Conservation (phyloP, 208 protist genomes). For the Wallacemonas sp. region DNA sequence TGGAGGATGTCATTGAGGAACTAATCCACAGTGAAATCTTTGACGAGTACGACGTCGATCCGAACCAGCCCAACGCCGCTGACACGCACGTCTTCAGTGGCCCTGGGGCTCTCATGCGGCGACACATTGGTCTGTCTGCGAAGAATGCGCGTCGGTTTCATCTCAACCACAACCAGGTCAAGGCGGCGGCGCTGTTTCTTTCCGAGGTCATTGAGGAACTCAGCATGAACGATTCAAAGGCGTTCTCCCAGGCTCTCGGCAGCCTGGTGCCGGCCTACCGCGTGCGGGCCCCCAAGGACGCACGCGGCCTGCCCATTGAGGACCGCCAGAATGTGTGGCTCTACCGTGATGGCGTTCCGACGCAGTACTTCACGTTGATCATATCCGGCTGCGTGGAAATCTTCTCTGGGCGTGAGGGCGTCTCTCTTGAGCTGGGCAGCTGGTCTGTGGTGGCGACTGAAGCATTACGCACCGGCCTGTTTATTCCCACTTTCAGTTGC, state of each 20-base stretch:
- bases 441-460: constrained; percentile 82
- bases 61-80: constrained; percentile 19
- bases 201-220: constrained; percentile 81
- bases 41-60: constrained; percentile 94
- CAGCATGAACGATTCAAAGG: constrained; percentile 39
- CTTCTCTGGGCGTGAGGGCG: constrained; percentile 81
- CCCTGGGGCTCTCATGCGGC: constrained; percentile 25
- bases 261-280: constrained; percentile 64
- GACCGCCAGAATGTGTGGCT: constrained; percentile 91
- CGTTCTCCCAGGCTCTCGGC: constrained; percentile 53
- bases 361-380: constrained; percentile 82
- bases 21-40: constrained; percentile 97
- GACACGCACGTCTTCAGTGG: not conserved
- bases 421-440: constrained; percentile 79
- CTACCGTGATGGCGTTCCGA: constrained; percentile 78
- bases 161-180: constrained; percentile 81
- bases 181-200: constrained; percentile 80
- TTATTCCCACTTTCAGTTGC: constrained; percentile 85
- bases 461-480: constrained; percentile 53
- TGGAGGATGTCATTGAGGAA: constrained; percentile 97
- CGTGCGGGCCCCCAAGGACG: constrained; percentile 71
- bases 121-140: constrained; percentile 70
- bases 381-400: constrained; percentile 84
- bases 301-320: constrained; percentile 66
- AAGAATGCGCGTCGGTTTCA: constrained; percentile 75